Evolutionary conservation across 352 stramenopile genomes (phyloP), one percentile per base, ranked within the genome.

Genomic region (Pythium guiyangense): DNA sequence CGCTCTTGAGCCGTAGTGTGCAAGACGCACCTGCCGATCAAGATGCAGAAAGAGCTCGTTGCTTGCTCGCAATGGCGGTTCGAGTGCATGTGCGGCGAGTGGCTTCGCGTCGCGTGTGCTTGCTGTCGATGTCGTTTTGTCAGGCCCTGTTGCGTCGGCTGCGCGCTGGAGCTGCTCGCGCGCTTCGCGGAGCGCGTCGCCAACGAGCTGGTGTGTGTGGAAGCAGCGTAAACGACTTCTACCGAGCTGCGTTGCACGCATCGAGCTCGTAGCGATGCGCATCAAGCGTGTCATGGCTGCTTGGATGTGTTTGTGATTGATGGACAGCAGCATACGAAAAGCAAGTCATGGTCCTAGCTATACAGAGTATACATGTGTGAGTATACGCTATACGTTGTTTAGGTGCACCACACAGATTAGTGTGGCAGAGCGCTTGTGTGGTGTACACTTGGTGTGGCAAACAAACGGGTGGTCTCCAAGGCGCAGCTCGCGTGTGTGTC

Each of bases 1-100:
- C 20, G 14, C 17, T 10, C 9, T 8, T 9, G 18, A 5, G 14
- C 14, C 8, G 6, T 6, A n/a, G n/a, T 20, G 18, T 6, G n/a
- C 18, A 2, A 20, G 18, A 20, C 46, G 26, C 57, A 81, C 68
- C 57, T 60, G 27, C 3, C 74, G 74, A 14, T 86, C 68, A 27
- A 57, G 62, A 35, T 79, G 64, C 34, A 89, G 69, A 46, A 87
- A 74, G 8, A 87, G 55, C 29, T 84, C 74, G 57, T 71, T 84
- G 60, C 70, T 76, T 37, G 48, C 60, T 2, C 25, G 17, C 17
- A 86, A 60, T 34, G 42, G 61, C 6, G 73, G 75, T 20, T 63
- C 40, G 31, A 89, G 54, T 49, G 72, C 72, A 47, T 74, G 59
- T 47, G 79, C 76, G 17, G 86, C 54, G 35, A 89, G 57, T n/a